A percentile compares a stretch with the other conserved stretches of the same genome.
These are phyloP conservation scores for Huntiella moniliformis DNA, from an alignment of 2,329 filamentous ascomycete species.

Conservation along the genomic window DNA sequence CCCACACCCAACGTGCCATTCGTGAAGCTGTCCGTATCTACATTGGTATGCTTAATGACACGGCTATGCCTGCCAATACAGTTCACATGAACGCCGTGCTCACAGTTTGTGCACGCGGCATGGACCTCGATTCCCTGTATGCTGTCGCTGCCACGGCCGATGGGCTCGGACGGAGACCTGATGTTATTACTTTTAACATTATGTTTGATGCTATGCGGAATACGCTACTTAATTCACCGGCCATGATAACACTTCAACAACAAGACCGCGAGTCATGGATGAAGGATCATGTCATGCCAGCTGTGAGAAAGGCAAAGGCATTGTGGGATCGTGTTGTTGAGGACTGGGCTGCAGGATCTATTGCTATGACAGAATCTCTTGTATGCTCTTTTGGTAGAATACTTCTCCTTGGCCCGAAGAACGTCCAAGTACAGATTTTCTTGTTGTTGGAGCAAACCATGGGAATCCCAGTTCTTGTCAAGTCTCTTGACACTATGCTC, in stretches of 20 bases:
- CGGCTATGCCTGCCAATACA: slow-evolving; percentile 49
- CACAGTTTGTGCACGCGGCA: slow-evolving; percentile 54
- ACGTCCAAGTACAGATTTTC: slow-evolving; percentile 54
- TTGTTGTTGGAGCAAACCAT: slow-evolving; percentile 67
- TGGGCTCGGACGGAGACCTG: slow-evolving; percentile 44
- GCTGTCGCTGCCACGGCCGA: slow-evolving; percentile 55
- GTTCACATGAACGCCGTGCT: slow-evolving; percentile 83
- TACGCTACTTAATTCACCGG: slow-evolving; percentile 18
- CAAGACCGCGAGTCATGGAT: slow-evolving; percentile 13
- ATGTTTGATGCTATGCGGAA: slow-evolving; percentile 59
- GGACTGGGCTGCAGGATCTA: slow-evolving; percentile 53
- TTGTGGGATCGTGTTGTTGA: slow-evolving; percentile 66
- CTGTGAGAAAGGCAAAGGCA: slow-evolving; percentile 38
- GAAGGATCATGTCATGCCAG: slow-evolving; percentile 8
- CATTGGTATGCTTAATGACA: slow-evolving; percentile 48
- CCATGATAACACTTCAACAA: slow-evolving; percentile 9
- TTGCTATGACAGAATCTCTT: slow-evolving; percentile 60
- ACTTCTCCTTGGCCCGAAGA: slow-evolving; percentile 44
- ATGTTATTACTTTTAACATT: slow-evolving; percentile 54
- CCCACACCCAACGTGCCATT: slow-evolving; percentile 40
- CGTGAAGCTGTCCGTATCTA: slow-evolving; percentile 57
- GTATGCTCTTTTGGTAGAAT: slow-evolving; percentile 66
- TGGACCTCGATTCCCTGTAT: slow-evolving; percentile 67
- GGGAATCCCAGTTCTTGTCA: slow-evolving; percentile 42
- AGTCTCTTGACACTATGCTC: slow-evolving; percentile 13